Base-by-base conservation (phyloP, 257 asterid species). In the Avicennia marina region DNA sequence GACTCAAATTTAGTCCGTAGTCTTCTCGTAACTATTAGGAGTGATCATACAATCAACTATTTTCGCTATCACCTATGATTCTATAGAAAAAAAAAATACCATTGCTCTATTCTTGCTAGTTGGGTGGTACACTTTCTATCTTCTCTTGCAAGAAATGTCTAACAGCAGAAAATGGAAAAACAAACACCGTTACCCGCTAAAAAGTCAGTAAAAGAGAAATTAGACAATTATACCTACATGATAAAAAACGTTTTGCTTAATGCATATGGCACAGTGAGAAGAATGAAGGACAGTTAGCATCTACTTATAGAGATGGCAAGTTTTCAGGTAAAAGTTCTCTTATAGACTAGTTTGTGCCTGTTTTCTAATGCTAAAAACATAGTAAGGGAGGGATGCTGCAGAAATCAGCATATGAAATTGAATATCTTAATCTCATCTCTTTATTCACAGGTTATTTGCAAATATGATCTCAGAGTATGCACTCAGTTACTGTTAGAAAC, bases 181-280 rank as follows among this genome's bases (percentile, higher is more conserved):
- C 22, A 6, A 43, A 43, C 40, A 11, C 12, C 26, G 20, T 20
- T 42, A 22, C 50, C 57, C 11, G 4, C 11, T 11, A 15, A 43
- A 46, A 34, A n/a, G 26, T 47, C n/a, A 56, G 57, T 33, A 24
- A 56, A 27, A 38, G 60, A 56, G 12, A 33, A 31, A 48, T 20
- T 2, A 22, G 53, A 24, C 38, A 0, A 13, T 19, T 27, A 31
- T 5, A 46, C 24, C 13, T 21, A 39, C 27, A 9, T 53, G 54
- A 25, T 4, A 24, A 22, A 62, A 61, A n/a, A n/a, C n/a, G n/a
- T n/a, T n/a, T n/a, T n/a, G n/a, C 12, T 15, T 15, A 36, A 48
- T 20, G 59, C 66, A 40, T 21, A 11, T 33, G 12, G 15, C 22
- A 22, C 47, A 48, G 49, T 6, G 6, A 29, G 43, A 17, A 29